Base-by-base conservation (phyloP, 2,329 filamentous ascomycete genomes). In the Pezicula carpinea region DNA sequence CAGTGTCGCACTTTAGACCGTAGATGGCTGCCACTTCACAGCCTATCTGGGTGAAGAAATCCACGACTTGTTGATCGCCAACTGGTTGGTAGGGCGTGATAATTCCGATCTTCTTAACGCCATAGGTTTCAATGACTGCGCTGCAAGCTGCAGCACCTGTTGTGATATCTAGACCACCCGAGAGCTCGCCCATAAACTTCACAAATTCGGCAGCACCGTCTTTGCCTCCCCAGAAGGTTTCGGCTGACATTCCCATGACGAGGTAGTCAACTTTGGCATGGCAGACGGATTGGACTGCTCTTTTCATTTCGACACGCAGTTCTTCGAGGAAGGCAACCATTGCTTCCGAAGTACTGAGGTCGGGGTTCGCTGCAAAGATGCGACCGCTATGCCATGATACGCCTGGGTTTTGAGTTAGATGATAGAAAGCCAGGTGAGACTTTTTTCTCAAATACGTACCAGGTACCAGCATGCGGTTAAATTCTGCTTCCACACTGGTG, bases 401-500 rank as follows among this genome's bases (percentile, higher is more conserved):
- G 23, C 62, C 61, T 34, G 54, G 54, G 14, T 7, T 18, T 18
- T 6, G 23, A 5, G 17, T 34, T 34, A 34, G 32, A 34, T n/a
- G 13, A 14, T 34, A 6, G 5, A 17, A 34, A 34, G 32, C 13
- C 13, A 34, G 32, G 13, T 6, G 32, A 34, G 13, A 5, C 13
- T n/a, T 17, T n/a, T n/a, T n/a, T 14, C 17, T 17, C 13, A 5
- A 5, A 7, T 5, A 44, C 14, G 6, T 46, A 53, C 51, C 49
- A n/a, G 51, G 48, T 2, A 64, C 62, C 2, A 55, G 49, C 61
- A 64, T 64, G 46, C 59, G 56, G 39, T 56, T 57, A 50, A 63
- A 65, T 47, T 63, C 60, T 31, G 62, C 63, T 46, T 65, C 63
- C n/a, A 65, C 61, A 21, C 57, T 57, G 18, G 62, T 63, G 49